These are phyloP conservation scores for Schwanniomyces etchellsii DNA, from an alignment of 1,139 yeast species.

Conservation along the genomic window DNA sequence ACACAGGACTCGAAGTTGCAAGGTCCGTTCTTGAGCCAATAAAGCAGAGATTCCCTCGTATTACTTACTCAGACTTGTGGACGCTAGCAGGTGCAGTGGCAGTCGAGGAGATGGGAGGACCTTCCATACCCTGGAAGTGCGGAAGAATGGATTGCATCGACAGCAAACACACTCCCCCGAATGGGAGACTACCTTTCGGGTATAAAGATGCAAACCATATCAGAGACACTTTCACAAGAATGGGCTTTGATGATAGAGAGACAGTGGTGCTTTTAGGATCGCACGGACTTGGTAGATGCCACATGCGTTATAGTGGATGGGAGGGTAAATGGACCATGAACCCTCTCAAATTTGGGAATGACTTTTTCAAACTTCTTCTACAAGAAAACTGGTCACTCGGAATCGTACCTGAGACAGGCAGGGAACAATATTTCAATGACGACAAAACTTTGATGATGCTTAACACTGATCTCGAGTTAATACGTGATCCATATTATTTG, in stretches of 20 bases:
- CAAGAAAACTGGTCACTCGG: conserved; percentile 27
- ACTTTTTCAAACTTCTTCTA: conserved; percentile 26
- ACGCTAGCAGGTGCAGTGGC: conserved; percentile 62
- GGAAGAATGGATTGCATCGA: conserved; percentile 58
- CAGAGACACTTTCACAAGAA: conserved; percentile 45
- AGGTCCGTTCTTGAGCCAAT: conserved; percentile 52
- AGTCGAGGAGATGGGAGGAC: conserved; percentile 58
- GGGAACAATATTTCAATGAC: conserved; percentile 28
- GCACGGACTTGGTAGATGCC: conserved; percentile 63
- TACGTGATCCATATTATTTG: conserved; percentile 42
- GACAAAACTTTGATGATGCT: conserved; percentile 55
- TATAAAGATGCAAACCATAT: conserved; percentile 49
- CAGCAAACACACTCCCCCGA: conserved; percentile 49
- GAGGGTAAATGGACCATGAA: conserved; percentile 46
- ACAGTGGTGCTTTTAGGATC: conserved; percentile 62
- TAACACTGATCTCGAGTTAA: conserved; percentile 56
- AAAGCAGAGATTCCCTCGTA: conserved; percentile 47
- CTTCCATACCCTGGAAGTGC: conserved; percentile 50
- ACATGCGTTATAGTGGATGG: conserved; percentile 59
- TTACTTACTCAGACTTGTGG: conserved; percentile 62
- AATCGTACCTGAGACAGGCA: conserved; percentile 36
- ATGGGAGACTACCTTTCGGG: conserved; percentile 59
- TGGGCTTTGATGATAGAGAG: conserved; percentile 63
- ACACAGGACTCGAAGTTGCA: conserved; percentile 56
- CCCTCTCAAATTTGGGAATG: conserved; percentile 32